These are phyloP conservation scores for Yamadazyma blattariae DNA, from an alignment of 1,139 yeast species.

Conservation along the genomic window DNA sequence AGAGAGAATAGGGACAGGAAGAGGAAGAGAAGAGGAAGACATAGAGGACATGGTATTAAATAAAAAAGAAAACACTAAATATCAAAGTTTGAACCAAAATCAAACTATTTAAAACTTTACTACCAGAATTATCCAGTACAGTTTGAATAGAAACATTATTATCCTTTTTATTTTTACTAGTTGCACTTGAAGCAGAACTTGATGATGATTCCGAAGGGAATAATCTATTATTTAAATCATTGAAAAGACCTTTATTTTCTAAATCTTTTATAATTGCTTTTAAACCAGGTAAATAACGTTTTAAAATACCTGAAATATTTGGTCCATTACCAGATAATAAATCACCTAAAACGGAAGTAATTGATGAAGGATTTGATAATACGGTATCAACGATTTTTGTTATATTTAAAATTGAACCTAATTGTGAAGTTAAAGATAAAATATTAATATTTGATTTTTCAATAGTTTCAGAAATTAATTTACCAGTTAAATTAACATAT, in stretches of 20 bases:
- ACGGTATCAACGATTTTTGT: slow-evolving; percentile 22
- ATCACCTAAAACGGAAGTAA: slow-evolving; percentile 22
- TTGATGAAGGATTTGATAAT: slow-evolving; percentile 24
- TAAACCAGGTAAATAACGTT: slow-evolving; percentile 31
- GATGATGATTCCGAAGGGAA: slow-evolving; percentile 24
- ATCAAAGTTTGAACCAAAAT: slow-evolving; percentile 10
- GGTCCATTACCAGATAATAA: slow-evolving; percentile 21
- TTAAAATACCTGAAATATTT: slow-evolving; percentile 13
- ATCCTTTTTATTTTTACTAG: slow-evolving; percentile 8
- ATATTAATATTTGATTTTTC: slow-evolving; percentile 15
- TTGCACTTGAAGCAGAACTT: background rate
- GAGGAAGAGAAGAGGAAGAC: background rate
- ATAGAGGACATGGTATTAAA: slow-evolving; percentile 6
- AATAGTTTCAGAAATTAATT: slow-evolving; percentile 24
- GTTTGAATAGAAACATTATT: slow-evolving; percentile 7
- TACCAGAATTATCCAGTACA: slow-evolving; percentile 8
- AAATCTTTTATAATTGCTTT: slow-evolving; percentile 29
- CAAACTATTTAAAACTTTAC: slow-evolving; percentile 7
- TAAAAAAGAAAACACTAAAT: slow-evolving; percentile 11
- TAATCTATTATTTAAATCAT: slow-evolving; percentile 34
- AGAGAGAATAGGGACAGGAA: background rate
- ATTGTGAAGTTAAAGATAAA: slow-evolving; percentile 3
- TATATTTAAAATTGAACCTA: slow-evolving; percentile 20
- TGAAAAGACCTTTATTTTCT: slow-evolving; percentile 39
- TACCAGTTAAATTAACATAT: slow-evolving; percentile 38